Evolutionary conservation across 305 asterid genomes (phyloP), one percentile per base, ranked within the genome.

Genomic region (Fraxinus nigra): DNA sequence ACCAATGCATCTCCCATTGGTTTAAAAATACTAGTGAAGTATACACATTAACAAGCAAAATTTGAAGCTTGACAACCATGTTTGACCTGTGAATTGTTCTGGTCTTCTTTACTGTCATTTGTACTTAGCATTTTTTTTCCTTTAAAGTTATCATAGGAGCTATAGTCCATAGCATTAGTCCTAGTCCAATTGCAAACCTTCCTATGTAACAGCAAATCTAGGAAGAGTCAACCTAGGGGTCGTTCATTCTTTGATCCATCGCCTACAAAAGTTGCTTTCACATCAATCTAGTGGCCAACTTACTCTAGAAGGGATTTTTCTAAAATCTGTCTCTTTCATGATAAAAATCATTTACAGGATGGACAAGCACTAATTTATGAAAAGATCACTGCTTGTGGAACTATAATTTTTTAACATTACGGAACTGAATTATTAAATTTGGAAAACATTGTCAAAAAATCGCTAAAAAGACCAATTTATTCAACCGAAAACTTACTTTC

Each of bases 401-500:
- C 72, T 22, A 24, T 63, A 63, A 63, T n/a, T 63, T 14, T 63
- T 63, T 9, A 8, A 35, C 72, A 63, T 63, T 22, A 63, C 0
- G 72, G 33, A 22, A 63, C 33, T 24, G 4, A 54, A 6, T 54
- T 54, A 5, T 54, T 54, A 3, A 54, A 16, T 54, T 59, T 7
- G 30, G 37, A 67, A 67, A n/a, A 26, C 0, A 26, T 4, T 11
- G 30, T 67, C 3, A 3, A 67, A 26, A 28, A 67, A 11, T 67
- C 20, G 2, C 20, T 10, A 67, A 3, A 9, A 67, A 28, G 74
- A 26, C 2, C 7, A 14, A 28, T 67, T 1, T 67, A 67, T 59
- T 59, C 70, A 59, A 18, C 32, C 20, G 38, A 38, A 74, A 43
- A 84, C 90, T 87, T 83, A 89, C 90, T 85, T 87, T 16, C 90